Base-by-base conservation (phyloP, 1,284 basidiomycete genomes). In the Vanrija sp. region DNA sequence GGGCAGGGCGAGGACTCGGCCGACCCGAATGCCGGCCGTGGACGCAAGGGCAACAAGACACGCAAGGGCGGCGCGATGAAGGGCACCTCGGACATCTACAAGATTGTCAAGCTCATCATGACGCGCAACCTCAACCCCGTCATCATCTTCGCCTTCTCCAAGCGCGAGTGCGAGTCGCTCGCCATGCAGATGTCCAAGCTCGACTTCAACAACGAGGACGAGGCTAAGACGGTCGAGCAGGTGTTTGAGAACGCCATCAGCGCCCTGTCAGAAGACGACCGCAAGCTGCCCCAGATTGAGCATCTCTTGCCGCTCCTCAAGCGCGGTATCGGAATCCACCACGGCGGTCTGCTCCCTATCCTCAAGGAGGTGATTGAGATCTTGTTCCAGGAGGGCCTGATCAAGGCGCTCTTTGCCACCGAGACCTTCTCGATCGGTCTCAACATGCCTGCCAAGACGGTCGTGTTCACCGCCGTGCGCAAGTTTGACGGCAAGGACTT, bases 381-480 rank as follows among this genome's bases (percentile, higher is more conserved):
- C 62, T 82, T 99, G 34, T 99, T 99, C 81, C 95, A 98, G 72
- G 96, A 98, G 71, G 95, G 96, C n/a, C 81, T 98, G 51, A 93
- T 98, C 81, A 99, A 98, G 75, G 93, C 94, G 21, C 84, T 99
- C 39, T 99, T 98, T 69, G 96, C 96, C 3, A 99, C 96, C 0
- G 96, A 99, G 78, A 99, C 96, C 0, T 99, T 99, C 80, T 97
- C 94, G 5, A 99, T 99, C 65, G 95, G 96, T 54, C 81, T 99
- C 51, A 99, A 99, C 79, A 99, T 99, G 96, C 96, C 96, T 12
- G 96, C 96, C 38, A 98, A 97, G 80, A 98, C 96, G 7, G 96
- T 99, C 52, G 95, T 99, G 21, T 98, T 81, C 58, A 97, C 93
- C 0, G 84, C 88, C 2, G 89, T 93, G 8, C 86, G 91, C 64